Percentiles rank a stretch among this genome's conserved stretches.
These are phyloP conservation scores for Flaveria brownii DNA, from an alignment of 129 eudicot species.

Conservation along the genomic window DNA sequence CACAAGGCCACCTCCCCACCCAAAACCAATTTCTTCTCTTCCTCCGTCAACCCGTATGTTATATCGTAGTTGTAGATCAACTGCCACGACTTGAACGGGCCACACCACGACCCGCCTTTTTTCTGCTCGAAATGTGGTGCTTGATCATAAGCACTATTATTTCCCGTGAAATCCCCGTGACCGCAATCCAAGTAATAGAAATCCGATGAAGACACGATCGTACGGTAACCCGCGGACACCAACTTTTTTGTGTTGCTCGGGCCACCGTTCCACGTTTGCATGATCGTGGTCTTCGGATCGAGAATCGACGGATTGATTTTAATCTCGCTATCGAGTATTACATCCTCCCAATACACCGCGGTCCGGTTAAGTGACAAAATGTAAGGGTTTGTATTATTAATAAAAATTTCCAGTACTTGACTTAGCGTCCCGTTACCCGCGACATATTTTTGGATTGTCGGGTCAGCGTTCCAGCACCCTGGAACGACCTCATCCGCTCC, in stretches of 20 bases:
- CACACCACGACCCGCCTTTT: conserved; percentile 92
- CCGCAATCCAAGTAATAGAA: conserved; percentile 90
- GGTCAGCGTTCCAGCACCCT: conserved; percentile 81
- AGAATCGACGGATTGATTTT: conserved; percentile 51
- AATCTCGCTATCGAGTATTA: conserved; percentile 56
- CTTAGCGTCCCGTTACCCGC: conserved; percentile 58
- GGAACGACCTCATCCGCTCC: conserved; percentile 87
- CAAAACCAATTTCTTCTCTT: conserved; percentile 64
- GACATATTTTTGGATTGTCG: conserved; percentile 54
- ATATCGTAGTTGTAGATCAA: conserved; percentile 83
- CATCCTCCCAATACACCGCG: conserved; percentile 86
- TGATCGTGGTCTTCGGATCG: conserved; percentile 55
- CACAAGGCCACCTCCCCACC: conserved; percentile 97
- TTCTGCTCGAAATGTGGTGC: conserved; percentile 52
- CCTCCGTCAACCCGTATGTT: conserved; percentile 53
- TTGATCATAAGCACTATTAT: conserved; percentile 52
- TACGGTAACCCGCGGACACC: conserved; percentile 74
- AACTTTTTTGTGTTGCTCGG: conserved; percentile 71
- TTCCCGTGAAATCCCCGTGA: conserved; percentile 80
- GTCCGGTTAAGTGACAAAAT: conserved; percentile 65
- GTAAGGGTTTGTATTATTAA: conserved; percentile 61
- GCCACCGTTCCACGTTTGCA: conserved; percentile 87
- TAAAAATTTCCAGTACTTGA: conserved; percentile 65
- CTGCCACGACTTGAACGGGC: conserved; percentile 93
- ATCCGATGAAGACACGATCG: conserved; percentile 74